Percentiles rank a stretch among this genome's conserved stretches.
Conservation (phyloP, 306 rosid species). For the Citrullus colocynthis region DNA sequence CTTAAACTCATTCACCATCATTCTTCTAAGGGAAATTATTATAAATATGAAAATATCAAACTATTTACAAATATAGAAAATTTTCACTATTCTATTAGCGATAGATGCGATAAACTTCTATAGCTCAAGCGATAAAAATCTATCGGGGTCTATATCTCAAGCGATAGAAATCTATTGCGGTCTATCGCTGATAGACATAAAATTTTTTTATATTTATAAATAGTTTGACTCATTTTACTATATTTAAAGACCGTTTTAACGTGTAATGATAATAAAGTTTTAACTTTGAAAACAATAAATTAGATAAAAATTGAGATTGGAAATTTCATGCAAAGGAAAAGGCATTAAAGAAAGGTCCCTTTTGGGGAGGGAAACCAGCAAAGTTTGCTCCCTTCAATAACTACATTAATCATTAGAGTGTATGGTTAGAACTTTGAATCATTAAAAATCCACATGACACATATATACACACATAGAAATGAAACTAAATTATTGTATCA, state of each 20-base stretch:
- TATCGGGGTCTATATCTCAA: too few species aligned
- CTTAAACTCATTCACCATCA: not conserved
- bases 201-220: too few species aligned
- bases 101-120: too few species aligned
- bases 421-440: not conserved
- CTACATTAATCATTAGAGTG: not conserved
- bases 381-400: not conserved
- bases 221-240: too few species aligned
- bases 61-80: too few species aligned
- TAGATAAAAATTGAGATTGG: not conserved
- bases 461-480: not conserved
- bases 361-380: not conserved
- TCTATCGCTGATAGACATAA: too few species aligned
- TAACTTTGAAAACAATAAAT: too few species aligned
- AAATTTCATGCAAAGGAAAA: not conserved
- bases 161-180: too few species aligned
- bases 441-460: not conserved
- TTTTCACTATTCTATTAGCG: too few species aligned
- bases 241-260: not conserved
- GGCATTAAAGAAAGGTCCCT: not conserved
- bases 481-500: not conserved
- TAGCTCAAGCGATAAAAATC: too few species aligned
- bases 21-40: not conserved
- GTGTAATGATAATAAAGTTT: too few species aligned
- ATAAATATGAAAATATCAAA: too few species aligned